Evolutionary conservation across 768 basidiomycete species (phyloP).

Genomic region (Russula virescens): DNA sequence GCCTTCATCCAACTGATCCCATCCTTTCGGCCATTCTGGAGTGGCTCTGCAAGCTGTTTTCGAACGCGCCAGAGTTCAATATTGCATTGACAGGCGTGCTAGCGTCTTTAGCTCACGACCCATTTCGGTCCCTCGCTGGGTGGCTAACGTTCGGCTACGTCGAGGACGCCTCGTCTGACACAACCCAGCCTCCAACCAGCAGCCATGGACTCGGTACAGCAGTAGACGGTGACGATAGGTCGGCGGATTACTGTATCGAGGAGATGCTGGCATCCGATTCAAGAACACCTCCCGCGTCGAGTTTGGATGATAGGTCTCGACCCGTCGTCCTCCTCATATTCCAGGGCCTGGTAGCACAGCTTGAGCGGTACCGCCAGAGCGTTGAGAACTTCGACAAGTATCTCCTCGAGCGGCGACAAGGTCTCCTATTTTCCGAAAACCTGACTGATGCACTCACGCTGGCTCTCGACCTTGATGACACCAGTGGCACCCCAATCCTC

Average conservation of each 20-base stretch:
- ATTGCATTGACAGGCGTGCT: conserved; percentile 81
- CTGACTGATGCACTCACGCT: conserved; percentile 82
- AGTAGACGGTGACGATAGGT: conserved; percentile 71
- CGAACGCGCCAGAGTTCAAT: conserved; percentile 81
- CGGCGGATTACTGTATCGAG: conserved; percentile 70
- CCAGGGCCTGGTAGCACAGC: conserved; percentile 70
- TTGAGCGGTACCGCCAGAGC: conserved; percentile 70
- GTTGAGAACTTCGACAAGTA: conserved; percentile 81
- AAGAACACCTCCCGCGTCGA: conserved; percentile 53
- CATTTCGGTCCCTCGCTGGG: conserved; percentile 77
- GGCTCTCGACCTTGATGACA: conserved; percentile 55
- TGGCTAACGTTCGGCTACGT: conserved; percentile 72
- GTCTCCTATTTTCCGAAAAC: conserved; percentile 87
- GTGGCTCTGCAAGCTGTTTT: conserved; percentile 71
- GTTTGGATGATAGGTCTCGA: conserved; percentile 63
- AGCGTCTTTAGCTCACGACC: conserved; percentile 76
- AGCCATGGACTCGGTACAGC: conserved; percentile 25
- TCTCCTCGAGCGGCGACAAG: conserved; percentile 79
- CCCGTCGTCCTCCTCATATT: conserved; percentile 81
- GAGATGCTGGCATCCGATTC: conserved; percentile 55
- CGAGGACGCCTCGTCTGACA: conserved; percentile 32
- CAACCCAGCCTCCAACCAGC: conserved; percentile 21
- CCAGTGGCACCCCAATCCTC: conserved; percentile 26
- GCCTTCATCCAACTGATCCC: conserved; percentile 73
- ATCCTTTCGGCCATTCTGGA: conserved; percentile 67